Evolutionary conservation across 2,329 filamentous ascomycete species (phyloP).

Genomic region (Botrytis hyacinthi): DNA sequence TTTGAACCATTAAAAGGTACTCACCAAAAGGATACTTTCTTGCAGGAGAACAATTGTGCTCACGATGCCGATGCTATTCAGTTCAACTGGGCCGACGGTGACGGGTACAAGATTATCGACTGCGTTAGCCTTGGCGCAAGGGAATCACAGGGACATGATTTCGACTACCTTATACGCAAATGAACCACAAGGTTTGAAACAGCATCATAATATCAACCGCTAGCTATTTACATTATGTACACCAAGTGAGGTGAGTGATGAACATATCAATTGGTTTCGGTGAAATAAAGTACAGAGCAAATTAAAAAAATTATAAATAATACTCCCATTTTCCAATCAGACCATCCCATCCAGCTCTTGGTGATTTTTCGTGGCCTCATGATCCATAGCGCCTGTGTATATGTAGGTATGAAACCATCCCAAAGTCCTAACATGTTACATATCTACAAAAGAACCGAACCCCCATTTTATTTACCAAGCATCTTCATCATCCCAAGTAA

Average conservation of each 20-base stretch:
- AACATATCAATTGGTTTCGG: neutral
- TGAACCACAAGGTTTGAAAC: too few species aligned
- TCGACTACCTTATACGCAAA: neutral
- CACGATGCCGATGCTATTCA: neutral
- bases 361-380: neutral
- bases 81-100: neutral
- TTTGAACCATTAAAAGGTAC: neutral
- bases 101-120: neutral
- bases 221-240: neutral
- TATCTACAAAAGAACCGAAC: neutral
- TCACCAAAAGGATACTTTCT: neutral
- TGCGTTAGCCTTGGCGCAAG: neutral
- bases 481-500: conserved; percentile 11
- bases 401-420: neutral
- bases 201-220: neutral
- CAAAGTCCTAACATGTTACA: neutral
- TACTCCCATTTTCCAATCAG: neutral
- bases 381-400: neutral
- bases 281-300: neutral
- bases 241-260: neutral
- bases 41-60: neutral
- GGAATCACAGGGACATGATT: neutral
- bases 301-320: neutral
- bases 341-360: conserved; percentile 11
- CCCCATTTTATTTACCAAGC: conserved; percentile 1